These are phyloP conservation scores for Stephania yunnanensis DNA, from an alignment of 164 flowering plant species.

Conservation along the genomic window DNA sequence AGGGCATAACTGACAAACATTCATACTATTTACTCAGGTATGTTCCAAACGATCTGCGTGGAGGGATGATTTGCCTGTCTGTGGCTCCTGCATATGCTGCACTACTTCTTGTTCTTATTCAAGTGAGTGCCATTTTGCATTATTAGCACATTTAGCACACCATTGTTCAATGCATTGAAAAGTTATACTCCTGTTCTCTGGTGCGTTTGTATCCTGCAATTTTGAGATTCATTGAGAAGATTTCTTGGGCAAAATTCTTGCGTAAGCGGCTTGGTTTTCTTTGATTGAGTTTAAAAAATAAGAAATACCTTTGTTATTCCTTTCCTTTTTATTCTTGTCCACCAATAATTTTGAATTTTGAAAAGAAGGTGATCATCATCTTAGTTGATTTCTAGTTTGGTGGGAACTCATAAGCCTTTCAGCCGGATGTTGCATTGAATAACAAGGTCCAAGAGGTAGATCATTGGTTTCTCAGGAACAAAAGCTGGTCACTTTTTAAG, in stretches of 20 bases:
- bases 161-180: neutral
- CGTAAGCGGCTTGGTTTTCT: neutral
- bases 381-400: neutral
- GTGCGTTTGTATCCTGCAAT: neutral
- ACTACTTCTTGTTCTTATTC: slow-evolving; percentile 44
- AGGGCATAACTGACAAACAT: neutral
- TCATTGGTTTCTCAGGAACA: too few relatives aligned
- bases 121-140: slow-evolving; percentile 28
- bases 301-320: neutral
- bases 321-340: neutral
- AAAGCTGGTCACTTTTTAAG: too few relatives aligned
- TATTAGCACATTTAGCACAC: neutral
- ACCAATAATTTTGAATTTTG: too few relatives aligned
- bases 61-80: slow-evolving; percentile 87
- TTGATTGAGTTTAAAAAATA: neutral
- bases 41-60: slow-evolving; percentile 88
- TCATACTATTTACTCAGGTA: slow-evolving; percentile 38
- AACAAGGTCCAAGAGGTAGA: neutral
- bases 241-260: neutral
- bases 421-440: neutral
- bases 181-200: neutral
- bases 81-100: slow-evolving; percentile 74
- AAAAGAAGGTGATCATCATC: neutral
- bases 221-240: neutral
- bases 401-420: neutral